A percentile compares a stretch with the other conserved stretches of the same genome.
These are phyloP conservation scores for Cucumis melo DNA, from an alignment of 306 rosid genomes.

Conservation along the genomic window DNA sequence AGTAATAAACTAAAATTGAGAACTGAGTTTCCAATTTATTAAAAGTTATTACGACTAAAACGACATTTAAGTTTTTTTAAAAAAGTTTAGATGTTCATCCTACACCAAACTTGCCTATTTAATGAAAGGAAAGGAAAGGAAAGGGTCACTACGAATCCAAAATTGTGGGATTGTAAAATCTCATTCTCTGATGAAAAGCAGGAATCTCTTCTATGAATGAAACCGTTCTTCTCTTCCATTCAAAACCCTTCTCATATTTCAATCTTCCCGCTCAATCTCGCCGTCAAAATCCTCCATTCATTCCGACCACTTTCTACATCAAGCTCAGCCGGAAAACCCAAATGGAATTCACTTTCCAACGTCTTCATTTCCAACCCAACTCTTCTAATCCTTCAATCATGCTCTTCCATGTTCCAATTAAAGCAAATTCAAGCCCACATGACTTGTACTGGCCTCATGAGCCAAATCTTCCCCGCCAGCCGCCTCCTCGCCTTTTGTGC, in stretches of 20 bases:
- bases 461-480: constrained; percentile 54
- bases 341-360: constrained; percentile 61
- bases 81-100: no score
- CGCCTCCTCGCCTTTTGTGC: constrained; percentile 68
- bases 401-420: constrained; percentile 50
- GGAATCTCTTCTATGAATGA: constrained; percentile 5
- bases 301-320: constrained; percentile 19
- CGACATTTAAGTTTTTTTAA: no score
- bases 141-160: no score
- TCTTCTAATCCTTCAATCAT: constrained; percentile 43
- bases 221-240: not conserved
- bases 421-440: constrained; percentile 69
- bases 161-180: not conserved
- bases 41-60: no score
- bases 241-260: not conserved
- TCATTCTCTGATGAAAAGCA: not conserved
- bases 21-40: no score
- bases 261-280: not conserved
- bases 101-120: no score
- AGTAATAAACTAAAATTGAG: no score
- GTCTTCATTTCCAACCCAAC: constrained; percentile 56
- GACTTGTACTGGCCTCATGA: constrained; percentile 47
- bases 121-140: no score
- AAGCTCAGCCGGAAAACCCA: not conserved
- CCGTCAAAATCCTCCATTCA: constrained; percentile 2